These are phyloP conservation scores for Yamadazyma ubonensis DNA, from an alignment of 805 yeast genomes.

Conservation along the genomic window DNA sequence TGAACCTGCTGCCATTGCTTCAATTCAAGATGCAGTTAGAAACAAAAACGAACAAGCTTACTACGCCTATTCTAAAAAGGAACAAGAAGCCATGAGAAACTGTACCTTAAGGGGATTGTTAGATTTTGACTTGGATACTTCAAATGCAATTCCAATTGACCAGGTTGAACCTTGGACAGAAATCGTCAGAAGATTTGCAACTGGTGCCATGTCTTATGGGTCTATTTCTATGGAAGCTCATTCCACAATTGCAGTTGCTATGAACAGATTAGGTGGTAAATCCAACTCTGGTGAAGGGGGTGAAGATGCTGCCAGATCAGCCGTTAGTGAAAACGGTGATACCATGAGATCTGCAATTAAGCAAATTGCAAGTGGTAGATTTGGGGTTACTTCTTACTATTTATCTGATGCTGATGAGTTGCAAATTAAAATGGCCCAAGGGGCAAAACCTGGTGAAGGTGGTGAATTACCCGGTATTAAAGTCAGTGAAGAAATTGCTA, in stretches of 20 bases:
- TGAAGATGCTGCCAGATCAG: slow-evolving; percentile 91
- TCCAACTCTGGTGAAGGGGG: slow-evolving; percentile 99
- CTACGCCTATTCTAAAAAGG: slow-evolving; percentile 84
- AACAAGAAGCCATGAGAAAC: slow-evolving; percentile 84
- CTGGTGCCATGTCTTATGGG: slow-evolving; percentile 99
- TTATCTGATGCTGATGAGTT: slow-evolving; percentile 95
- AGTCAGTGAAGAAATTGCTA: slow-evolving; percentile 84
- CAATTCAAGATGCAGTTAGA: slow-evolving; percentile 96
- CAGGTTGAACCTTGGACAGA: slow-evolving; percentile 99
- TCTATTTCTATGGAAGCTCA: slow-evolving; percentile 98
- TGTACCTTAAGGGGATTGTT: slow-evolving; percentile 93
- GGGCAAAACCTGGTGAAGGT: slow-evolving; percentile 99
- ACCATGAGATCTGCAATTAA: slow-evolving; percentile 98
- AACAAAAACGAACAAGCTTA: slow-evolving; percentile 93
- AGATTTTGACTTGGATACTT: slow-evolving; percentile 77
- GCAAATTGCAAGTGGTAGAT: slow-evolving; percentile 97
- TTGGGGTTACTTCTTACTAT: slow-evolving; percentile 95
- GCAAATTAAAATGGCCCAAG: slow-evolving; percentile 98
- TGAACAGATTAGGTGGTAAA: slow-evolving; percentile 97
- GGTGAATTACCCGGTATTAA: slow-evolving; percentile 97
- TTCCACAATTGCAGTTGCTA: slow-evolving; percentile 95
- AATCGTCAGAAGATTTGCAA: slow-evolving; percentile 92
- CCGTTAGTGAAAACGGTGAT: slow-evolving; percentile 81
- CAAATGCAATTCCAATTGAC: slow-evolving; percentile 83
- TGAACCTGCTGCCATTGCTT: slow-evolving; percentile 92